These are phyloP conservation scores for Fusarium albosuccineum DNA, from an alignment of 2,329 filamentous ascomycete species.

Conservation along the genomic window DNA sequence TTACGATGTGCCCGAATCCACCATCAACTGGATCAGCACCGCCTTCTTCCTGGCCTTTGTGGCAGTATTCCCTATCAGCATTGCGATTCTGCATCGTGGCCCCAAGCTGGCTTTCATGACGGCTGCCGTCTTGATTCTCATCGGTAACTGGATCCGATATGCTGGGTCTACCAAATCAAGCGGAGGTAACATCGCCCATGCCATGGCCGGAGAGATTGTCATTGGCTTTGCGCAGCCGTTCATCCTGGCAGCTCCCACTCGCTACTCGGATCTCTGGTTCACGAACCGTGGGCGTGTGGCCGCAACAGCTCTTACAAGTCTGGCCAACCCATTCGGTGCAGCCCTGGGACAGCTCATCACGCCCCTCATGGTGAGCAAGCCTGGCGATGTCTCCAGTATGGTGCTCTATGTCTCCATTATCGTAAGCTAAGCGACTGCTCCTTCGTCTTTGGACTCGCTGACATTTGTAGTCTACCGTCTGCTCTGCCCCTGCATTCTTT, in stretches of 20 bases:
- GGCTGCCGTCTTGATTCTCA: constrained; percentile 78
- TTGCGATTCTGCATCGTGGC: constrained; percentile 84
- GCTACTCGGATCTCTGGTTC: constrained; percentile 97
- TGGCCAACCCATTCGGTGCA: constrained; percentile 92
- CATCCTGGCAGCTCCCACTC: constrained; percentile 87
- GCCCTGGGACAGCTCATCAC: constrained; percentile 90
- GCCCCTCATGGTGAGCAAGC: constrained; percentile 77
- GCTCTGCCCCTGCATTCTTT: constrained; percentile 82
- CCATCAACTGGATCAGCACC: constrained; percentile 94
- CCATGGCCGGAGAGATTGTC: constrained; percentile 93
- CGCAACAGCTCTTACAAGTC: constrained; percentile 85
- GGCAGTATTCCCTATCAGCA: constrained; percentile 76
- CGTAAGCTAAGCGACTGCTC: constrained; percentile 67
- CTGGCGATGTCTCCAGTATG: constrained; percentile 79
- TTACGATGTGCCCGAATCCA: constrained; percentile 79
- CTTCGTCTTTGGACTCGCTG: constrained; percentile 15
- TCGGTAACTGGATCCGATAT: constrained; percentile 94
- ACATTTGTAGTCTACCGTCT: constrained; percentile 55
- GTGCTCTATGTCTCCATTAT: constrained; percentile 89
- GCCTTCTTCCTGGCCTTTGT: constrained; percentile 89
- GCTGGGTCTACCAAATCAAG: constrained; percentile 70
- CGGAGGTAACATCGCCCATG: constrained; percentile 76
- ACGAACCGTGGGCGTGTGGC: constrained; percentile 84
- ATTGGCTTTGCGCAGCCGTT: constrained; percentile 93
- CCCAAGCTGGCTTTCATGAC: constrained; percentile 82